Evolutionary conservation across 371 early-diverging fungal genomes (phyloP).

Genomic region (Entomophthora muscae): DNA sequence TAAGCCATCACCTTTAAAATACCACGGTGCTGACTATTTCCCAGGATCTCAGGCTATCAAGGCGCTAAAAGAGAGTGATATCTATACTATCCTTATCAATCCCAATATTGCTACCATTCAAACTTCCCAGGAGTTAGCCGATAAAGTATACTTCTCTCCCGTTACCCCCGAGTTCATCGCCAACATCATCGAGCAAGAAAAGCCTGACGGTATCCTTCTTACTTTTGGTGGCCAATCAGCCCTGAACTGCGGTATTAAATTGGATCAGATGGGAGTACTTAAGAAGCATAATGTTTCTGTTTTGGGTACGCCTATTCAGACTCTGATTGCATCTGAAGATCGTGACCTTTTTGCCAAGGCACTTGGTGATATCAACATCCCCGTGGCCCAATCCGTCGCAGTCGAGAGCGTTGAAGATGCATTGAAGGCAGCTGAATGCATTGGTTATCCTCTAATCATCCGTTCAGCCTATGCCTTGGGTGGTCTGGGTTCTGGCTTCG

Average conservation of each 20-base stretch:
- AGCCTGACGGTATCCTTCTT: conserved; percentile 86
- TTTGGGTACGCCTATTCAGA: conserved; percentile 79
- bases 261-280: conserved; percentile 66
- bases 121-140: conserved; percentile 83
- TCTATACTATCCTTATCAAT: conserved; percentile 84
- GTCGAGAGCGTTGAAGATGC: conserved; percentile 68
- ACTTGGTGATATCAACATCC: conserved; percentile 64
- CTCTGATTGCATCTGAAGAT: conserved; percentile 85
- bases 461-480: conserved; percentile 89
- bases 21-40: background rate
- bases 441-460: conserved; percentile 86
- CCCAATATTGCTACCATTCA: conserved; percentile 97
- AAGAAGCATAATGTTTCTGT: conserved; percentile 71
- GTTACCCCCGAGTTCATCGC: conserved; percentile 84
- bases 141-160: conserved; percentile 89
- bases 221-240: conserved; percentile 96
- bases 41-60: conserved; percentile 62
- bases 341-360: conserved; percentile 83
- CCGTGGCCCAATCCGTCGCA: conserved; percentile 63
- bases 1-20: too few species aligned
- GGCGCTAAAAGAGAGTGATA: conserved; percentile 85
- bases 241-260: conserved; percentile 76
- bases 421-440: conserved; percentile 52
- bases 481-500: conserved; percentile 91
- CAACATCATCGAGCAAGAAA: conserved; percentile 79